Percentiles rank a stretch among this genome's conserved stretches.
phyloP scores from a whole-genome alignment of 768 basidiomycete species.

The Phlebiopsis gigantea region DNA sequence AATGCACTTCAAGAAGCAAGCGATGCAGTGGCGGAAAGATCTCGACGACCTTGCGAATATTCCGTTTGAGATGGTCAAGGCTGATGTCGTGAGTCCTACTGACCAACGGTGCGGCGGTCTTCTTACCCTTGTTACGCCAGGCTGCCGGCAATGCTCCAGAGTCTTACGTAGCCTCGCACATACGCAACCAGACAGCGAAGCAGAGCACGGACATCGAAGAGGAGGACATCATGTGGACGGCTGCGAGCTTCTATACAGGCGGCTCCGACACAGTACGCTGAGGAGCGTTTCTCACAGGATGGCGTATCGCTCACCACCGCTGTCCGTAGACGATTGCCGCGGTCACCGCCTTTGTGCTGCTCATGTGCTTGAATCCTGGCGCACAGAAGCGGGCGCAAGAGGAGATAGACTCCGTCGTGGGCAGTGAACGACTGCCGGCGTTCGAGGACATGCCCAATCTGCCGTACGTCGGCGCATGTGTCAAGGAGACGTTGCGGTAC shows the following conservation, averaged over 20 bases:
- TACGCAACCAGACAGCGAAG: conserved; percentile 8
- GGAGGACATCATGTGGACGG: conserved; percentile 11
- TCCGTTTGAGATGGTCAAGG: conserved; percentile 8
- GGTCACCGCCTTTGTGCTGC: conserved; percentile 54
- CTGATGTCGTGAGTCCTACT: not conserved
- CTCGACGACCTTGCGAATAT: conserved; percentile 7
- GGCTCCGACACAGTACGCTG: conserved; percentile 12
- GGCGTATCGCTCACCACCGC: not conserved
- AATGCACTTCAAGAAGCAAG: conserved; percentile 14
- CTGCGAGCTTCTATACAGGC: conserved; percentile 9
- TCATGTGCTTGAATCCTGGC: conserved; percentile 55
- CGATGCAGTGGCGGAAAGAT: conserved; percentile 9
- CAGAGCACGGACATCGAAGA: conserved; percentile 1
- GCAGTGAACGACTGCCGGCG: conserved; percentile 48
- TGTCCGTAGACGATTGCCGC: conserved; percentile 42
- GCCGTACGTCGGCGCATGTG: conserved; percentile 50
- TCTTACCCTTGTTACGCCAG: not conserved
- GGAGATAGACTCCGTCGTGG: conserved; percentile 57
- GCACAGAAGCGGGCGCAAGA: conserved; percentile 50
- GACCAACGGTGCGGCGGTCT: not conserved
- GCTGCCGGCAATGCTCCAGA: conserved; percentile 8
- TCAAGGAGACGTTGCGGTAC: conserved; percentile 51
- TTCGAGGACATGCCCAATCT: conserved; percentile 47
- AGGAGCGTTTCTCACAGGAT: too few relatives aligned
- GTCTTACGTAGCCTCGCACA: conserved; percentile 14